A percentile compares a stretch with the other conserved stretches of the same genome.
phyloP scores from a whole-genome alignment of 2,329 filamentous ascomycete genomes.

The Daldinia sp. region DNA sequence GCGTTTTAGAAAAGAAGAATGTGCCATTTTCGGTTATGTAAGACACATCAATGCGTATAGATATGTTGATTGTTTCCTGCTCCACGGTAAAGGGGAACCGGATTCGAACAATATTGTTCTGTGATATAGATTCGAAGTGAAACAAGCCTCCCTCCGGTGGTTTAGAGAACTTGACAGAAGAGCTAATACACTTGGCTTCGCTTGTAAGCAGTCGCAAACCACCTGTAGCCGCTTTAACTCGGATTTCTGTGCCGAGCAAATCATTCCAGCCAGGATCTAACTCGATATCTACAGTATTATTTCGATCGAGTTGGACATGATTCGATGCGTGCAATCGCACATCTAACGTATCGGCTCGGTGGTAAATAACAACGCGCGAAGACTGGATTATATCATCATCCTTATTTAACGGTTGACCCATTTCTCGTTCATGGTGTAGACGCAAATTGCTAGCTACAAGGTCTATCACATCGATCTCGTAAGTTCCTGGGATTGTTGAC shows the following conservation, averaged over 20 bases:
- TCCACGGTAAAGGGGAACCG: conserved; percentile 85
- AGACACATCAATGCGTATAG: conserved; percentile 76
- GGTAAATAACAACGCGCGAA: conserved; percentile 76
- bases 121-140: conserved; percentile 56
- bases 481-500: conserved; percentile 75
- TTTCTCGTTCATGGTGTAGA: conserved; percentile 70
- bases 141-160: conserved; percentile 64
- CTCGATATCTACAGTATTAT: conserved; percentile 78
- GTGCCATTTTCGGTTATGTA: conserved; percentile 74
- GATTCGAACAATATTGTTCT: conserved; percentile 62
- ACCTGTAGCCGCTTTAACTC: conserved; percentile 70
- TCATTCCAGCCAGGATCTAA: conserved; percentile 79
- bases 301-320: conserved; percentile 80
- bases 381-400: conserved; percentile 62
- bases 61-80: conserved; percentile 74
- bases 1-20: conserved; percentile 70
- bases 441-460: conserved; percentile 70
- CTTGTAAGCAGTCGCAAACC: conserved; percentile 70
- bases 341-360: conserved; percentile 72
- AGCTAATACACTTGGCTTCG: conserved; percentile 61
- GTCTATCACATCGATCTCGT: conserved; percentile 76
- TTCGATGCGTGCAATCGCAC: conserved; percentile 72
- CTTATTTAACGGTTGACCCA: conserved; percentile 56
- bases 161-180: conserved; percentile 54
- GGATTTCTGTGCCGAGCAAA: conserved; percentile 65